Conservation (phyloP, 768 basidiomycete genomes). For the Hericium coralloides region DNA sequence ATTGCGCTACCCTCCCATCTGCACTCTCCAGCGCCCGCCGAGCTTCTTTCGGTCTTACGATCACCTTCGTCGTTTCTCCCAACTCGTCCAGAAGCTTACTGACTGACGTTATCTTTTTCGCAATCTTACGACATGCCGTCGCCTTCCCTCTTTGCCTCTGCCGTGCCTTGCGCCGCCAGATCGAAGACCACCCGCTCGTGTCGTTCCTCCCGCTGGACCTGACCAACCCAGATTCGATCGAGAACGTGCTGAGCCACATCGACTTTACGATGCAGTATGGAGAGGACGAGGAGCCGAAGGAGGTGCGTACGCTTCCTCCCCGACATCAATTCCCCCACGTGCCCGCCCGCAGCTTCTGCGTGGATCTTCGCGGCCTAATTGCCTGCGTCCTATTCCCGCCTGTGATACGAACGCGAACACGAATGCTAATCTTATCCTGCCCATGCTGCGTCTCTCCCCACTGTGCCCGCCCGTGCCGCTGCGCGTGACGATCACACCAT, state of each 20-base stretch:
- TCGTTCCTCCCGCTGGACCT: constrained; percentile 95
- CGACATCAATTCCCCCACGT: not conserved
- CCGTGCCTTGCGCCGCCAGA: constrained; percentile 39
- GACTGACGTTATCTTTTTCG: not conserved
- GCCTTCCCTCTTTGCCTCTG: not conserved
- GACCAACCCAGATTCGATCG: constrained; percentile 80
- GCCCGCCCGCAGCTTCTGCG: not conserved
- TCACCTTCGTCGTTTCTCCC: not conserved
- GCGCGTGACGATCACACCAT: not conserved
- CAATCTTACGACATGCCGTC: not conserved
- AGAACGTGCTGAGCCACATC: constrained; percentile 87
- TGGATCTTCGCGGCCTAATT: not conserved
- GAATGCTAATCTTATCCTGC: not conserved
- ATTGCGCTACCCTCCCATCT: not conserved
- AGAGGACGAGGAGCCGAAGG: constrained; percentile 96
- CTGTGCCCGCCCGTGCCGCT: not conserved
- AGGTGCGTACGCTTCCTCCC: constrained; percentile 37
- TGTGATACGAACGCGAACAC: not conserved
- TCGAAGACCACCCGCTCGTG: constrained; percentile 96
- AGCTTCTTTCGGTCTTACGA: not conserved
- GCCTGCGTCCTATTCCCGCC: not conserved
- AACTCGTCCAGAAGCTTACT: not conserved
- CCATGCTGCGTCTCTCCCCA: not conserved
- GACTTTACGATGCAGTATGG: constrained; percentile 99
- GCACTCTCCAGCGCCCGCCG: not conserved